These are phyloP conservation scores for Picea sitchensis DNA, from an alignment of 75 land plant species.

Conservation along the genomic window DNA sequence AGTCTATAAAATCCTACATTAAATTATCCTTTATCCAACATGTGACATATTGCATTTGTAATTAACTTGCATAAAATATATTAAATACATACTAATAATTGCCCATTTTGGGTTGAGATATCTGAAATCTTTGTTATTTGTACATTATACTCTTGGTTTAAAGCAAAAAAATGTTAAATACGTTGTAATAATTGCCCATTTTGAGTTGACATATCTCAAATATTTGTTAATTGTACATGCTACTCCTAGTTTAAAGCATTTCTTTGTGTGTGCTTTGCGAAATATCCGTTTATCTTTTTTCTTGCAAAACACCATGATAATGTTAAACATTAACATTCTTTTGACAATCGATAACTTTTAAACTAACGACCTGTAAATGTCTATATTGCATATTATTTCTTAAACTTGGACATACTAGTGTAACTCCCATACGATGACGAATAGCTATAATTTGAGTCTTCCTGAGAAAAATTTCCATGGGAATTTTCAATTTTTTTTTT, in stretches of 20 bases:
- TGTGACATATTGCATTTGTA: neutral
- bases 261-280: neutral
- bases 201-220: neutral
- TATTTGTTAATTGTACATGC: neutral
- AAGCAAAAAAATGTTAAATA: too few species aligned
- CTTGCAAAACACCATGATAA: neutral
- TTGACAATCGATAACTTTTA: neutral
- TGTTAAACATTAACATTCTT: neutral
- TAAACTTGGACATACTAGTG: neutral
- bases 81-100: too few species aligned
- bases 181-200: neutral
- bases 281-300: neutral
- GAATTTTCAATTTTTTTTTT: too few species aligned
- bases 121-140: too few species aligned
- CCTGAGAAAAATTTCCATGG: too few species aligned
- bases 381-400: neutral
- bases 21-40: neutral
- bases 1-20: too few species aligned
- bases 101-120: too few species aligned
- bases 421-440: neutral
- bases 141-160: too few species aligned
- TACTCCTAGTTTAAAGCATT: neutral
- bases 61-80: neutral
- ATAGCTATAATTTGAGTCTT: neutral
- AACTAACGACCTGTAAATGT: neutral